Conservation (phyloP, 352 stramenopile species). For the Globisporangium splendens region DNA sequence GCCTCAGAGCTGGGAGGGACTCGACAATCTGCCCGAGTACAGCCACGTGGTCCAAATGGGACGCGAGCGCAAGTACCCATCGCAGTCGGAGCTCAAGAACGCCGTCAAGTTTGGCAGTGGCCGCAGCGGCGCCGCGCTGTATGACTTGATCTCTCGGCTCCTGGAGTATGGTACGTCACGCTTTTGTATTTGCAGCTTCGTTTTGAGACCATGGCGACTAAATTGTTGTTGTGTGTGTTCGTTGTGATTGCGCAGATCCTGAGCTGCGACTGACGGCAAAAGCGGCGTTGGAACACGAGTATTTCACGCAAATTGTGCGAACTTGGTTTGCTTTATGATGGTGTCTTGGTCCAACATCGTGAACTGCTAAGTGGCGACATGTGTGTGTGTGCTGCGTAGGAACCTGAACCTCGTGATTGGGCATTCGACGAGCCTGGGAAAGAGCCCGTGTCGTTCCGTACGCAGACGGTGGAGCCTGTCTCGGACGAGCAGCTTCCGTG, state of each 20-base stretch:
- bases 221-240: constrained; percentile 7
- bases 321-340: neutral
- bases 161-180: constrained; percentile 71
- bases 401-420: constrained; percentile 83
- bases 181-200: neutral
- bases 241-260: constrained; percentile 53
- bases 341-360: no score
- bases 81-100: constrained; percentile 80
- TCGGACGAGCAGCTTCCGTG: constrained; percentile 69
- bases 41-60: constrained; percentile 82
- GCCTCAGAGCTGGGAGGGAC: constrained; percentile 75
- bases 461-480: constrained; percentile 74
- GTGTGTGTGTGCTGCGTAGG: constrained; percentile 25
- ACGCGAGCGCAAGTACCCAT: constrained; percentile 80
- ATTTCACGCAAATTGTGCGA: constrained; percentile 89
- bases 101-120: constrained; percentile 81
- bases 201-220: neutral
- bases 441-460: constrained; percentile 82
- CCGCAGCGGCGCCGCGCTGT: constrained; percentile 62
- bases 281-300: constrained; percentile 91
- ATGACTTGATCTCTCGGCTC: constrained; percentile 72
- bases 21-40: constrained; percentile 84
- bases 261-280: constrained; percentile 88
- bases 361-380: neutral
- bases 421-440: constrained; percentile 85